Evolutionary conservation across 2,329 filamentous ascomycete genomes (phyloP).

Genomic region (Sporothrix variecibatus): DNA sequence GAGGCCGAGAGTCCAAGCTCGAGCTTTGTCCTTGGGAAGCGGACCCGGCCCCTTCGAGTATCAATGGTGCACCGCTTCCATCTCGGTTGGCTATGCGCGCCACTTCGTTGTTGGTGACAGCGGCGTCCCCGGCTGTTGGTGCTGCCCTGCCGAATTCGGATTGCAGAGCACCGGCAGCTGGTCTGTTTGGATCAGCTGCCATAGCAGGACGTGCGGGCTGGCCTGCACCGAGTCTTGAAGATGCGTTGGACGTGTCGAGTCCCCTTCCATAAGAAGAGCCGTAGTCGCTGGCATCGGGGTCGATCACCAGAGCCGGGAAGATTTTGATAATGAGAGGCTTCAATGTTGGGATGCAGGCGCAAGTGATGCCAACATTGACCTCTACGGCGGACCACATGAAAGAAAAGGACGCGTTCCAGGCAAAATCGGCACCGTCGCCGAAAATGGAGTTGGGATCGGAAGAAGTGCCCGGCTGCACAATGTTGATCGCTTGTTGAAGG

Average conservation of each 20-base stretch:
- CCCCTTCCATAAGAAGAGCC: slow-evolving; percentile 30
- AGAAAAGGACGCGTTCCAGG: slow-evolving; percentile 77
- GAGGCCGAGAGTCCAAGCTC: not conserved
- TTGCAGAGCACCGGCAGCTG: not conserved
- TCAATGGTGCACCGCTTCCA: not conserved
- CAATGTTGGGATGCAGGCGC: slow-evolving; percentile 86
- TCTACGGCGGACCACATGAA: slow-evolving; percentile 95
- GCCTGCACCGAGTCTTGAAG: not conserved
- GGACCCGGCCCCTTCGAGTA: not conserved
- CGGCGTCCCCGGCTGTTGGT: not conserved
- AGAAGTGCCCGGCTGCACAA: slow-evolving; percentile 39
- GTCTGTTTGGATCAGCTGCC: not conserved
- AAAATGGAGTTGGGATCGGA: slow-evolving; percentile 48
- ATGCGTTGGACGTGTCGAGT: slow-evolving; percentile 1
- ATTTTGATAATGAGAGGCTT: slow-evolving; percentile 77
- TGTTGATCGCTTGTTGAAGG: slow-evolving; percentile 69
- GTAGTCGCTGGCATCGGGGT: slow-evolving; percentile 48
- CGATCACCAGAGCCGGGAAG: slow-evolving; percentile 58
- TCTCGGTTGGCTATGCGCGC: not conserved
- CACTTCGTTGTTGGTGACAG: not conserved
- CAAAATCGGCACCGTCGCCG: slow-evolving; percentile 55
- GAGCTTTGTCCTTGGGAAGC: not conserved
- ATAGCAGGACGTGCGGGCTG: not conserved
- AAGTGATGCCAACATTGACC: slow-evolving; percentile 86
- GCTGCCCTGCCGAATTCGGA: not conserved